phyloP scores from a whole-genome alignment of 2,329 filamentous ascomycete genomes.

The Lachnellula cervina region DNA sequence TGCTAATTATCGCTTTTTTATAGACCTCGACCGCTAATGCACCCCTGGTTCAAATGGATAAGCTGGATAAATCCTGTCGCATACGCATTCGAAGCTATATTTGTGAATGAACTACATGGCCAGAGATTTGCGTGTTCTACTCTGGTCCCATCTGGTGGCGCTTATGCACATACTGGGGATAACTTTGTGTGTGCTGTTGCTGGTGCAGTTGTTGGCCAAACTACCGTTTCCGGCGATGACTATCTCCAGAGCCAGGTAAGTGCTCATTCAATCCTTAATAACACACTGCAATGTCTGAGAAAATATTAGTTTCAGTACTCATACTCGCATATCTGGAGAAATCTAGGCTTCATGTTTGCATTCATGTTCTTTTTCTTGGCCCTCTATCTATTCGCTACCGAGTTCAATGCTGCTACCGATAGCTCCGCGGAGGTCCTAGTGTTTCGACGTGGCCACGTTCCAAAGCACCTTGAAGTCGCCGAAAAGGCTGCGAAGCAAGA shows the following conservation, averaged over 20 bases:
- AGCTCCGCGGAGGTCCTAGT: conserved; percentile 74
- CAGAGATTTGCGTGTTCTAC: conserved; percentile 52
- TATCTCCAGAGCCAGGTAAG: conserved; percentile 43
- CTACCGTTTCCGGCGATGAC: conserved; percentile 51
- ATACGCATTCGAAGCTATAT: conserved; percentile 73
- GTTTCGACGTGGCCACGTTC: conserved; percentile 57
- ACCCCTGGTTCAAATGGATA: conserved; percentile 77
- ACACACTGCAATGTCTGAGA: no score
- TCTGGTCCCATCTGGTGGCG: conserved; percentile 24
- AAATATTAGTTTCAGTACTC: conserved; percentile 48
- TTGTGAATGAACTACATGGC: conserved; percentile 70
- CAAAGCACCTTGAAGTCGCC: conserved; percentile 37
- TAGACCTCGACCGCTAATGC: conserved; percentile 51
- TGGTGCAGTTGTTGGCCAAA: conserved; percentile 50
- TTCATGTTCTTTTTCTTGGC: conserved; percentile 59
- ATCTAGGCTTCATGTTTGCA: conserved; percentile 64
- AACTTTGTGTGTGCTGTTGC: conserved; percentile 50
- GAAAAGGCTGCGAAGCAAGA: conserved; percentile 27
- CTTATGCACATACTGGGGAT: conserved; percentile 41
- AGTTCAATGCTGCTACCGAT: conserved; percentile 59
- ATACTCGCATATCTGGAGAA: conserved; percentile 33
- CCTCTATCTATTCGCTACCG: conserved; percentile 59
- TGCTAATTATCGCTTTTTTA: not conserved
- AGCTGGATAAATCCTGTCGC: conserved; percentile 58
- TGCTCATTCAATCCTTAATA: no score